Evolutionary conservation across 768 basidiomycete species (phyloP).

Genomic region (Suillus luteus): DNA sequence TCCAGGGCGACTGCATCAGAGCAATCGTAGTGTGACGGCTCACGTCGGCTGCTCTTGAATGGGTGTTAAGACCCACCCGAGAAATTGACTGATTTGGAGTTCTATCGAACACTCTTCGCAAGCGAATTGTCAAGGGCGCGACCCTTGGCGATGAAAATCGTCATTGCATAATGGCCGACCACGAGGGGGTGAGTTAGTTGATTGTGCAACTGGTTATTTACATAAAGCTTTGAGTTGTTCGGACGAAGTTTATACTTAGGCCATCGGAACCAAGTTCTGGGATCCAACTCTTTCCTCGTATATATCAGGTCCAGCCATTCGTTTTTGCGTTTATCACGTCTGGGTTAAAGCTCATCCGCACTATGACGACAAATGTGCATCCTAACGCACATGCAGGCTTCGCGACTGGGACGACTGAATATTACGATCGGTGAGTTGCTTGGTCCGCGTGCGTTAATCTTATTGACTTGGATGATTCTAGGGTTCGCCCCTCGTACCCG

Average conservation of each 20-base stretch:
- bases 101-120: not conserved
- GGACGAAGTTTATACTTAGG: not conserved
- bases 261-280: not conserved
- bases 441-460: not conserved
- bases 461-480: constrained; percentile 27
- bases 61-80: not conserved
- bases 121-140: not conserved
- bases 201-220: not conserved
- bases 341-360: not conserved
- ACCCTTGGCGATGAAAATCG: not conserved
- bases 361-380: constrained; percentile 46
- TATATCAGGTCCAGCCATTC: not conserved
- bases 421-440: constrained; percentile 63
- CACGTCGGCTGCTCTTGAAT: not conserved
- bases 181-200: not conserved
- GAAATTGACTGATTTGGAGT: not conserved
- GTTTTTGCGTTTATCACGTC: not conserved
- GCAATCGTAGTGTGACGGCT: not conserved
- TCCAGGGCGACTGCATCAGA: not conserved
- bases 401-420: constrained; percentile 76
- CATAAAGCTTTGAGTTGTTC: not conserved
- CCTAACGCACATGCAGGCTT: constrained; percentile 70
- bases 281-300: not conserved
- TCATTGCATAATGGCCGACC: not conserved
- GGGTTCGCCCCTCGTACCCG: constrained; percentile 66